Conservation (phyloP, 176 grass and related monocot genomes). For the Neostapfia colusana region DNA sequence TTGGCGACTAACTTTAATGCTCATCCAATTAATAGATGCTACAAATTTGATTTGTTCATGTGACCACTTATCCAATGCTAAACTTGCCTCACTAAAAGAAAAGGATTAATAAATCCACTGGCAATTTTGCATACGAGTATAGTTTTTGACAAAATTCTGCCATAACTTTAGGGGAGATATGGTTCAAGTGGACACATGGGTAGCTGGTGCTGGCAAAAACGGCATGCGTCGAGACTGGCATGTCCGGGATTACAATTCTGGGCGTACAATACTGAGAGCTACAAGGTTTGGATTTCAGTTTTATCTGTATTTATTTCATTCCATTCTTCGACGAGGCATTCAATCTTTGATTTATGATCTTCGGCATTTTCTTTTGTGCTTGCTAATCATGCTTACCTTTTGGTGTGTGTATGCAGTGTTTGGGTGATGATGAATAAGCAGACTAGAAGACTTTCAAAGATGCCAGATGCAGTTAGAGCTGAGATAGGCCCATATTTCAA, state of each 20-base stretch:
- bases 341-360: neutral
- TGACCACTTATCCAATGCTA: conserved; percentile 3
- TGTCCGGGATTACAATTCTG: conserved; percentile 77
- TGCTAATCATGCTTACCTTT: conserved; percentile 4
- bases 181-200: conserved; percentile 97
- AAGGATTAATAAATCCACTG: neutral
- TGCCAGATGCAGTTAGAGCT: conserved; percentile 89
- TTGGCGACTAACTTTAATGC: neutral
- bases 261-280: conserved; percentile 80
- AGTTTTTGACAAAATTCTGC: neutral
- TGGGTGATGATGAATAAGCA: conserved; percentile 99
- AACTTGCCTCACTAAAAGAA: neutral
- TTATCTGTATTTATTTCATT: neutral
- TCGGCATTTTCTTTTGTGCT: neutral
- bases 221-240: conserved; percentile 99
- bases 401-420: conserved; percentile 52
- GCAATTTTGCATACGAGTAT: neutral
- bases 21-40: neutral
- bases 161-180: conserved; percentile 79
- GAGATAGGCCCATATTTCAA: conserved; percentile 91
- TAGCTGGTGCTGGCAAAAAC: conserved; percentile 92
- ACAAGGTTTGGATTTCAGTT: conserved; percentile 61
- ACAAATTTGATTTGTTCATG: neutral
- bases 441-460: conserved; percentile 86
- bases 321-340: neutral